Evolutionary conservation across 148 eudicot species (phyloP).

Genomic region (Linanthus parryae): DNA sequence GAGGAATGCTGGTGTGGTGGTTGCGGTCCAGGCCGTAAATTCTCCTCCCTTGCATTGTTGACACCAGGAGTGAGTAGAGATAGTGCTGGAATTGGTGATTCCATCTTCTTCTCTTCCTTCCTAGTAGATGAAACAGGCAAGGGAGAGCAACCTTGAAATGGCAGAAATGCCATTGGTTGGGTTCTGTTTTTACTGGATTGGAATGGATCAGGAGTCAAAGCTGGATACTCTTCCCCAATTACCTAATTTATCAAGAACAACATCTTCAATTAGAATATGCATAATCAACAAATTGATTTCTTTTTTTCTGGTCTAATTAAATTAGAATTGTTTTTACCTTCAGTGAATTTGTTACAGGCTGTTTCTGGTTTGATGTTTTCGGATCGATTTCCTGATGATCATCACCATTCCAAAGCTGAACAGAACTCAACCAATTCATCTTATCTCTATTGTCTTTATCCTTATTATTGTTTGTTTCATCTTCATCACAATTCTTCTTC

Average conservation of each 20-base stretch:
- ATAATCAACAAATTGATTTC: not conserved
- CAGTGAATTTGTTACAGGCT: not conserved
- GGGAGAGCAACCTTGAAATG: slow-evolving; percentile 7
- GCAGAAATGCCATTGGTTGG: slow-evolving; percentile 24
- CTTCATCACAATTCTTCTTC: slow-evolving; percentile 8
- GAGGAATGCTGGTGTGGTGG: slow-evolving; percentile 27
- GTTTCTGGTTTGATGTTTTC: not conserved
- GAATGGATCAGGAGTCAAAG: not conserved
- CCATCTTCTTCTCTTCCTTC: too few relatives aligned
- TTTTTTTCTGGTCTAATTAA: not conserved
- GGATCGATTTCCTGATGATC: not conserved
- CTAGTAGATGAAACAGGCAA: too few relatives aligned
- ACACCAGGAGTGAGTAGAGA: slow-evolving; percentile 23
- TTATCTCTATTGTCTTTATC: slow-evolving; percentile 24
- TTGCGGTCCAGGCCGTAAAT: too few relatives aligned
- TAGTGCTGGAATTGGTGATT: slow-evolving; percentile 22
- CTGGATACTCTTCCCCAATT: slow-evolving; percentile 1
- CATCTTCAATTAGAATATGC: not conserved
- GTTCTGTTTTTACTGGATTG: slow-evolving; percentile 5
- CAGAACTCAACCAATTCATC: slow-evolving; percentile 52
- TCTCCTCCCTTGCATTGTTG: too few relatives aligned
- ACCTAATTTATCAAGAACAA: slow-evolving; percentile 6
- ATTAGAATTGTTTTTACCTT: not conserved
- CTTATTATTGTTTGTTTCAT: too few relatives aligned
- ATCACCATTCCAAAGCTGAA: slow-evolving; percentile 34